phyloP scores from a whole-genome alignment of 2,329 filamentous ascomycete species.

The Fusarium xylarioides region DNA sequence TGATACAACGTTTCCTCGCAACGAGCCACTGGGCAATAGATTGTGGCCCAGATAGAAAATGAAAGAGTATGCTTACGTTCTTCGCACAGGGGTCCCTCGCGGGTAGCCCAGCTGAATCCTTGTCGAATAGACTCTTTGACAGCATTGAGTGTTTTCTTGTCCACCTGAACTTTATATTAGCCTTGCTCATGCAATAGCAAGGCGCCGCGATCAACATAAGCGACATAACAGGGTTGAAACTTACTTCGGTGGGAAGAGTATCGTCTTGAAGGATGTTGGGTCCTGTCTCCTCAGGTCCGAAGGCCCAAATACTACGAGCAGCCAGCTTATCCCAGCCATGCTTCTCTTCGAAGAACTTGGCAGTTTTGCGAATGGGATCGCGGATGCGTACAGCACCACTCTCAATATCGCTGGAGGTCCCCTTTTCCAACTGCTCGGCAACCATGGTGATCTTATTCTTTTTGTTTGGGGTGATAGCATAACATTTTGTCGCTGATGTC shows the following conservation, averaged over 20 bases:
- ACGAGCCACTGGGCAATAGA: conserved; percentile 7
- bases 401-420: conserved; percentile 95
- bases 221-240: conserved; percentile 34
- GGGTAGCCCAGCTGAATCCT: conserved; percentile 94
- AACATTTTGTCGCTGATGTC: conserved; percentile 97
- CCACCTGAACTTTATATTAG: conserved; percentile 64
- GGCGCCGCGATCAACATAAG: background rate
- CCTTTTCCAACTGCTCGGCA: conserved; percentile 92
- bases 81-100: conserved; percentile 96
- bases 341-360: conserved; percentile 96
- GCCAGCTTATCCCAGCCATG: conserved; percentile 97
- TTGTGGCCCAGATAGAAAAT: background rate
- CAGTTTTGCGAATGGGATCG: conserved; percentile 90
- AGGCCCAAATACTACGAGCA: conserved; percentile 96
- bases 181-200: conserved; percentile 1
- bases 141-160: conserved; percentile 87
- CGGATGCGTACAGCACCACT: conserved; percentile 88
- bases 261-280: conserved; percentile 98
- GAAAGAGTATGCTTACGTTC: conserved; percentile 74
- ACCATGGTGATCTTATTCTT: conserved; percentile 99
- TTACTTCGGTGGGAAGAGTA: conserved; percentile 85
- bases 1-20: conserved; percentile 4
- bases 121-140: conserved; percentile 94
- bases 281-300: conserved; percentile 93
- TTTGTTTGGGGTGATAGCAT: conserved; percentile 97